A percentile compares a stretch with the other conserved stretches of the same genome.
phyloP scores from a whole-genome alignment of 148 eudicot species.

The Agrostemma githago region DNA sequence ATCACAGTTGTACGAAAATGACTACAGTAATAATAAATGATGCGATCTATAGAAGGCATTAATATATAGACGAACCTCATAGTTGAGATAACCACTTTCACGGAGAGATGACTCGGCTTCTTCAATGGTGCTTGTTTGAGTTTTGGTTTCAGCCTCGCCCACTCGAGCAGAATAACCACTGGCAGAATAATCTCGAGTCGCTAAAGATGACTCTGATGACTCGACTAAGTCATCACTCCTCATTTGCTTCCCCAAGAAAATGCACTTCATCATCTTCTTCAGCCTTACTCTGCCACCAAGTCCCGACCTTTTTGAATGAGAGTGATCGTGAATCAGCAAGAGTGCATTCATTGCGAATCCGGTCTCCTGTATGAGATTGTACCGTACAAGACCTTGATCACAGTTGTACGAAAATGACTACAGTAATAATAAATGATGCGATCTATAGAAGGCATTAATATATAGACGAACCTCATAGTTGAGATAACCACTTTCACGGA shows the following conservation, averaged over 20 bases:
- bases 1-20: background rate
- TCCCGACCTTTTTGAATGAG: conserved; percentile 29
- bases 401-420: background rate
- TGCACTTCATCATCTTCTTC: conserved; percentile 68
- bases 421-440: conserved; percentile 12
- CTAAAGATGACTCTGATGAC: conserved; percentile 64
- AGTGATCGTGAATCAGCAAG: background rate
- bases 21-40: conserved; percentile 11
- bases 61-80: conserved; percentile 53
- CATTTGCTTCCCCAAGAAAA: conserved; percentile 62
- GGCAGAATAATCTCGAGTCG: conserved; percentile 65
- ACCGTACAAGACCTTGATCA: too few relatives aligned
- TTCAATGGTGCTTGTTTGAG: conserved; percentile 57
- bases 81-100: conserved; percentile 74
- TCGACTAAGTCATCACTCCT: conserved; percentile 42
- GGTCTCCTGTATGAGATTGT: too few relatives aligned
- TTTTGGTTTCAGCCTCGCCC: conserved; percentile 36
- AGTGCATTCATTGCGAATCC: too few relatives aligned
- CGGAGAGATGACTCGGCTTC: conserved; percentile 92
- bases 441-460: background rate
- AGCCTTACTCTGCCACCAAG: conserved; percentile 27
- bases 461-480: conserved; percentile 70
- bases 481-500: conserved; percentile 75
- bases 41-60: background rate
- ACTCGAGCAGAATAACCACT: conserved; percentile 55